Percentiles rank a stretch among this genome's conserved stretches.
Evolutionary conservation across 1,139 yeast genomes (phyloP).

Genomic region (Wickerhamiella infanticola): DNA sequence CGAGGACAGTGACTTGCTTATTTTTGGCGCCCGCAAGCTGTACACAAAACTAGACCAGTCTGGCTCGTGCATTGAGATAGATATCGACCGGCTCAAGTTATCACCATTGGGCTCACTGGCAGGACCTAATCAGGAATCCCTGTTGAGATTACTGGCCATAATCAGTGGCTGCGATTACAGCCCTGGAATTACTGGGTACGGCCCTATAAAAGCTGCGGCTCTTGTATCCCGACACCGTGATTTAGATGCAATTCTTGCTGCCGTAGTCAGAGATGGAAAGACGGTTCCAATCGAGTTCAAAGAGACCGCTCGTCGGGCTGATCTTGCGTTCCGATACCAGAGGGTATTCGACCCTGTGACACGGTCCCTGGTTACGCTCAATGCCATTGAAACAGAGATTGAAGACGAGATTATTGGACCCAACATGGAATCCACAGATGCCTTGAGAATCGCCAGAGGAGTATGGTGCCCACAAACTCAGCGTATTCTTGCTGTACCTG

Average conservation of each 20-base stretch:
- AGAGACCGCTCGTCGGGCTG: constrained; percentile 49
- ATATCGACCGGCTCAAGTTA: constrained; percentile 1
- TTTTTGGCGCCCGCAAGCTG: constrained; percentile 68
- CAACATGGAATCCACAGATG: constrained; percentile 31
- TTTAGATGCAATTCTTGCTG: constrained; percentile 38
- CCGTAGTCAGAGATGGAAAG: constrained; percentile 43
- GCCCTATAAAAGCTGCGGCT: constrained; percentile 60
- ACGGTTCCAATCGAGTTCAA: constrained; percentile 36
- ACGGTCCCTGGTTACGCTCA: constrained; percentile 38
- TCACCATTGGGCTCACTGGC: constrained; percentile 1
- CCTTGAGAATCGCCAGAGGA: constrained; percentile 47
- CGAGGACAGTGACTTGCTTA: constrained; percentile 84
- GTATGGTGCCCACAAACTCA: constrained; percentile 48
- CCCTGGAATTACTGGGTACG: constrained; percentile 68
- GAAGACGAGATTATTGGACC: constrained; percentile 41
- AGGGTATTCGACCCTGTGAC: constrained; percentile 62
- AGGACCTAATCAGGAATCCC: background rate
- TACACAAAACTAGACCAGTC: constrained; percentile 63
- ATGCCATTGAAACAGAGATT: constrained; percentile 31
- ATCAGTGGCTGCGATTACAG: constrained; percentile 94
- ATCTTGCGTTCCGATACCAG: constrained; percentile 70
- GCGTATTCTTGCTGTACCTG: constrained; percentile 1
- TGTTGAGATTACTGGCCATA: constrained; percentile 60
- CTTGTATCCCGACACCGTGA: constrained; percentile 38
- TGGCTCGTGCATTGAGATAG: constrained; percentile 27